A percentile compares a stretch with the other conserved stretches of the same genome.
Evolutionary conservation across 441 rosid species (phyloP).

Genomic region (Rhodomyrtus psidioides): DNA sequence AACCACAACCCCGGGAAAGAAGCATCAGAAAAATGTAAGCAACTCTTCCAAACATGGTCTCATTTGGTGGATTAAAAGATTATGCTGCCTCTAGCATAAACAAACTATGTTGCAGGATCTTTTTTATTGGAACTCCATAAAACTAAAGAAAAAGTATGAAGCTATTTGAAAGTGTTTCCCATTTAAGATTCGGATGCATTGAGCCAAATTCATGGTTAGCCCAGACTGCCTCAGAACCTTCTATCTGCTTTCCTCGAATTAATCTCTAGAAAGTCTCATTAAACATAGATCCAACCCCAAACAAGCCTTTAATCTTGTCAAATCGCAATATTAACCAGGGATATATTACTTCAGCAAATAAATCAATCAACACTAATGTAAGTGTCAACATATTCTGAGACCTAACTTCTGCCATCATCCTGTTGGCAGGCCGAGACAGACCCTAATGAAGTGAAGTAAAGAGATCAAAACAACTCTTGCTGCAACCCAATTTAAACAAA

Average conservation of each 20-base stretch:
- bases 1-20: neutral
- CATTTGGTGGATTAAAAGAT: neutral
- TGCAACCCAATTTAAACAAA: neutral
- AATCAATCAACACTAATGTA: neutral
- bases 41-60: neutral
- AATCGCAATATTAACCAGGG: neutral
- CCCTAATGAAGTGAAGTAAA: neutral
- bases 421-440: neutral
- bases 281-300: neutral
- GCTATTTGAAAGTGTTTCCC: neutral
- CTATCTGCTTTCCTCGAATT: neutral
- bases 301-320: neutral
- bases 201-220: neutral
- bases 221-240: neutral
- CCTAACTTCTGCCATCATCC: neutral
- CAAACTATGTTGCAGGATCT: neutral
- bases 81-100: neutral
- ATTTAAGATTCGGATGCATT: neutral
- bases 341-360: neutral
- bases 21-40: neutral
- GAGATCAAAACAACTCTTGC: neutral
- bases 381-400: neutral
- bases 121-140: neutral
- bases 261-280: neutral
- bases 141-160: neutral